Evolutionary conservation across 108 stramenopile genomes (phyloP), one percentile per base, ranked within the genome.

Genomic region (Cyclotella choctawhatcheeana): DNA sequence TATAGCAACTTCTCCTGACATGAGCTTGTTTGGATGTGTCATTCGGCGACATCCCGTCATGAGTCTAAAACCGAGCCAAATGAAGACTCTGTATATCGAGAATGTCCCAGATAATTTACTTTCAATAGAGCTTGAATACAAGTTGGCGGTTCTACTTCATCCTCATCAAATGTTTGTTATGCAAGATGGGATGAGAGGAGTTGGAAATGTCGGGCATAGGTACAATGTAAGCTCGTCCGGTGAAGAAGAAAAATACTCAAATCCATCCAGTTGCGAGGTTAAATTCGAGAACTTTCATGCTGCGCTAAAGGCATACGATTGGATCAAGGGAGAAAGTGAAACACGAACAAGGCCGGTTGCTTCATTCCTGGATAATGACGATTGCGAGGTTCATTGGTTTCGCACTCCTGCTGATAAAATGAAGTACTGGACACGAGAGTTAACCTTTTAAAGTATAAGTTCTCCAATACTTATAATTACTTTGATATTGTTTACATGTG

Each of bases 1-100:
- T 31, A 66, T 68, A 31, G 90, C 90, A 14, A 71, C 79, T 3
- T 52, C 63, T 20, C 83, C 81, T 20, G 74, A 81, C 18, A 73
- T 94, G 25, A 79, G 85, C 21, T 82, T 92, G 27, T 94, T 94
- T 82, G 93, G 93, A 31, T 91, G 88, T 77, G 84, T 94, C 44
- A 71, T 90, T 32, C 69, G 86, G 31, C 68, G 73, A 24, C 90
- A 92, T 71, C 66, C 85, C 30, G 85, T 92, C 17, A 85, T 86
- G 45, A 85, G 82, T 24, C 74, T 85, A 45, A 79, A 69, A 30
- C 76, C 86, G 21, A 34, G 35, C 12, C 70, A 85, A 40, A 77
- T 89, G 82, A 82, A 58, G 18, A 85, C 77, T 43, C 69, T 92
- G 16, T 90, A 86, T 60, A 13, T 94, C 25, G 90, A 94, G 35